Evolutionary conservation across 257 asterid species (phyloP).

Genomic region (Solanum ossicruentum): DNA sequence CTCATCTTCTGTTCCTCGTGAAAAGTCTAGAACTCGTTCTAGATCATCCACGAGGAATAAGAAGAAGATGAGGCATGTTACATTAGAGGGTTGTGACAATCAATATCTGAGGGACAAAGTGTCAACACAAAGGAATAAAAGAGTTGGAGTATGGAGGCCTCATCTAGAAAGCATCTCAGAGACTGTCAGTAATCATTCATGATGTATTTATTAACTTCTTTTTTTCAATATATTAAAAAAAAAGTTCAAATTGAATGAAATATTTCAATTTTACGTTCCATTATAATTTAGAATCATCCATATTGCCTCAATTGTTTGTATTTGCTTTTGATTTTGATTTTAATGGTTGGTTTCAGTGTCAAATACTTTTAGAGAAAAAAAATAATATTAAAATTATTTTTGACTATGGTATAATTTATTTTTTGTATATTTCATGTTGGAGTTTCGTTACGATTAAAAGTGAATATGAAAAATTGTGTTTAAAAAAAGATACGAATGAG

Average conservation of each 20-base stretch:
- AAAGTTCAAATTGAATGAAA: not conserved
- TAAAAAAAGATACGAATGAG: not conserved
- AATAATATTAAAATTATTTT: not conserved
- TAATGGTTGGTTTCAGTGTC: not conserved
- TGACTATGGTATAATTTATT: not conserved
- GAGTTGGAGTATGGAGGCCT: slow-evolving; percentile 77
- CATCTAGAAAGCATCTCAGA: slow-evolving; percentile 80
- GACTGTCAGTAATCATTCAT: slow-evolving; percentile 32
- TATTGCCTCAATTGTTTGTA: not conserved
- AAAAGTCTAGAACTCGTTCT: not conserved
- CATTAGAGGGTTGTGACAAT: slow-evolving; percentile 33
- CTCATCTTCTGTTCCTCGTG: slow-evolving; percentile 8
- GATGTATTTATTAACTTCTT: not conserved
- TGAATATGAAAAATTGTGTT: not conserved
- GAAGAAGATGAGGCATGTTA: slow-evolving; percentile 18
- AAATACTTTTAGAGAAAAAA: not conserved
- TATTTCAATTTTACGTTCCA: not conserved
- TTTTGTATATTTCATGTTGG: not conserved
- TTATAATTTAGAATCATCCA: not conserved
- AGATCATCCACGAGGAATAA: not conserved
- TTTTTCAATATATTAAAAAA: not conserved
- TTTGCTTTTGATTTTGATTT: not conserved
- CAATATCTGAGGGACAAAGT: slow-evolving; percentile 53
- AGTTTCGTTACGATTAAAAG: not conserved
- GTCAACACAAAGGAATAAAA: slow-evolving; percentile 52